These are phyloP conservation scores for Populus hybrid DNA, from an alignment of 441 rosid genomes.

Conservation along the genomic window DNA sequence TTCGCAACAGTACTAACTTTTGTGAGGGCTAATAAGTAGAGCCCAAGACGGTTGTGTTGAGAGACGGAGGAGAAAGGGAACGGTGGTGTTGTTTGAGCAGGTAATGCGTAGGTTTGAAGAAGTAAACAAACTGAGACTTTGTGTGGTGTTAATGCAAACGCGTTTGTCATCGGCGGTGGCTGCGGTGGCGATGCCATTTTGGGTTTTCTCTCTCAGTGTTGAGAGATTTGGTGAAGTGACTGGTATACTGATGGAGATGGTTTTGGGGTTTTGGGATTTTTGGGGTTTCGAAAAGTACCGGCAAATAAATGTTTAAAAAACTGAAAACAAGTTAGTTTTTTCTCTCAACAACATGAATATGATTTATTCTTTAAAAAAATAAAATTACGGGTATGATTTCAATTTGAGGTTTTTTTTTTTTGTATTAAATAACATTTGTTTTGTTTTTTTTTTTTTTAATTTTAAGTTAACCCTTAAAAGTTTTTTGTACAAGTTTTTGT, in stretches of 20 bases:
- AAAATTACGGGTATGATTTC: too few species aligned
- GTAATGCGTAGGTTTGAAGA: conserved; percentile 71
- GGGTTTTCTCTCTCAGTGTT: neutral
- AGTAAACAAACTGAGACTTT: conserved; percentile 79
- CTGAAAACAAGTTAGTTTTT: too few species aligned
- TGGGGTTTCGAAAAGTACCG: neutral
- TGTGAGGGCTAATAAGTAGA: conserved; percentile 71
- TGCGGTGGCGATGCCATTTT: neutral
- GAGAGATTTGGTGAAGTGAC: neutral
- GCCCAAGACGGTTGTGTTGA: conserved; percentile 86
- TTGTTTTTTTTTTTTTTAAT: too few species aligned
- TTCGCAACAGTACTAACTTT: conserved; percentile 44
- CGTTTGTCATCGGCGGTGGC: conserved; percentile 28
- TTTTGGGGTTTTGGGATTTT: too few species aligned
- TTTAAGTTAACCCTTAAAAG: too few species aligned
- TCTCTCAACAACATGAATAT: too few species aligned
- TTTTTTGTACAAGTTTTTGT: too few species aligned
- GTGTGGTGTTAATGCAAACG: conserved; percentile 77
- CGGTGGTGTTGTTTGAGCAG: conserved; percentile 54
- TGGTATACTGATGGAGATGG: neutral
- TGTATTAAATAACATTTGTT: too few species aligned
- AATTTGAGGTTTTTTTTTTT: too few species aligned
- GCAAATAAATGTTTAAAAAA: neutral
- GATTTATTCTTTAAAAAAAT: too few species aligned
- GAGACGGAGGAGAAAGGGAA: conserved; percentile 74